phyloP scores from a whole-genome alignment of 257 asterid species.

The Solanum rostratum region DNA sequence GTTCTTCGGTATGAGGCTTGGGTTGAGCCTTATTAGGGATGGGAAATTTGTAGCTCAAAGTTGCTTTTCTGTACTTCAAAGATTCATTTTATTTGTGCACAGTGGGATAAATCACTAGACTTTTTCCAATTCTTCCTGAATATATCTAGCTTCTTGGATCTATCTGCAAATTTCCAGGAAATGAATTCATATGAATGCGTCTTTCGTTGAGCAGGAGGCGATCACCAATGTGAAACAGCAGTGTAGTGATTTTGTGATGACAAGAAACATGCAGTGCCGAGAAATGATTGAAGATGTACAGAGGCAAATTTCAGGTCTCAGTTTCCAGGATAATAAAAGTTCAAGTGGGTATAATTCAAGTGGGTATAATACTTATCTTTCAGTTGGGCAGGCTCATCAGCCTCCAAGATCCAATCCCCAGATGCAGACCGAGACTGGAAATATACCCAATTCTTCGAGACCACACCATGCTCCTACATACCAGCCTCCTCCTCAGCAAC shows the following conservation, averaged over 20 bases:
- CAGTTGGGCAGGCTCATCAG: constrained; percentile 43
- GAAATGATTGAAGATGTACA: constrained; percentile 94
- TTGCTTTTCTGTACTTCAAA: not conserved
- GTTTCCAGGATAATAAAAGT: constrained; percentile 63
- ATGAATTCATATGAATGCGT: not conserved
- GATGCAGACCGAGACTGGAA: constrained; percentile 1
- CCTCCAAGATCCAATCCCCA: constrained; percentile 48
- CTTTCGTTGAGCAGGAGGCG: constrained; percentile 58
- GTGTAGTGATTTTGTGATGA: constrained; percentile 93
- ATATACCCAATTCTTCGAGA: constrained; percentile 14
- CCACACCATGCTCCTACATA: constrained; percentile 40
- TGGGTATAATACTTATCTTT: constrained; percentile 32
- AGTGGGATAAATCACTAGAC: not conserved
- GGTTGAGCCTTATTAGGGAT: not conserved
- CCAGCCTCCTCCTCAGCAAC: constrained; percentile 62
- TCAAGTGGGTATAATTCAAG: constrained; percentile 27
- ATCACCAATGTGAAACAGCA: constrained; percentile 79
- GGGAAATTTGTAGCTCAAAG: not conserved
- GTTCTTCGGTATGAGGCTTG: not conserved
- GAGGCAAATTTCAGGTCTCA: constrained; percentile 75
- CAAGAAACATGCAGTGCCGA: constrained; percentile 87
- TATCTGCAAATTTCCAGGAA: not conserved
- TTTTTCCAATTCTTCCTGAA: not conserved
- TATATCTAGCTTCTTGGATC: not conserved
- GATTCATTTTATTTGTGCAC: not conserved